Percentiles rank a stretch among this genome's conserved stretches.
Conservation (phyloP, 225 moss, liverwort and hornwort species). For the Thuidium tamariscinum region DNA sequence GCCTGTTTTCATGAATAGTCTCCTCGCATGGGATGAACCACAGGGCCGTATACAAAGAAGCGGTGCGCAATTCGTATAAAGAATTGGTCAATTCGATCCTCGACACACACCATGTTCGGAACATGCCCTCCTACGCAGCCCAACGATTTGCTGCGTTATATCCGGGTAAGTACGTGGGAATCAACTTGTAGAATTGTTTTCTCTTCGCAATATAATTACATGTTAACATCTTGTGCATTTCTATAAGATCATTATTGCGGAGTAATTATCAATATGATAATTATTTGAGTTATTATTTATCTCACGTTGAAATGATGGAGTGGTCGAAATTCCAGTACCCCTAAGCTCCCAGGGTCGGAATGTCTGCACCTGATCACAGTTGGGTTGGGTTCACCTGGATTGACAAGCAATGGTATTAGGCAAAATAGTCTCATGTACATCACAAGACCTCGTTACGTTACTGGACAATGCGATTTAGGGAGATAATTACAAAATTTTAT, state of each 20-base stretch:
- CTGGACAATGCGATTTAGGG: not conserved
- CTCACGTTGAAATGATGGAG: not conserved
- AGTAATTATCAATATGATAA: no score
- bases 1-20: not conserved
- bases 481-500: not conserved
- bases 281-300: not conserved
- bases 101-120: conserved; percentile 5
- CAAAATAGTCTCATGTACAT: not conserved
- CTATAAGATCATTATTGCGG: not conserved
- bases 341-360: not conserved
- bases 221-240: no score
- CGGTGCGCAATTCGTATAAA: not conserved
- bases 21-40: not conserved
- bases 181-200: not conserved
- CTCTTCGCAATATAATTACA: no score
- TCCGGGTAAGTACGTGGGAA: not conserved
- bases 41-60: not conserved
- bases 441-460: not conserved
- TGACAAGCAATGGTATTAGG: no score
- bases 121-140: not conserved
- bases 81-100: not conserved
- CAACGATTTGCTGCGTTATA: not conserved
- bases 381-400: not conserved
- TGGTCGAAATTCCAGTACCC: no score
- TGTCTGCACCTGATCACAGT: not conserved